These are phyloP conservation scores for Phytophthora chlamydospora DNA, from an alignment of 352 stramenopile species.

Conservation along the genomic window DNA sequence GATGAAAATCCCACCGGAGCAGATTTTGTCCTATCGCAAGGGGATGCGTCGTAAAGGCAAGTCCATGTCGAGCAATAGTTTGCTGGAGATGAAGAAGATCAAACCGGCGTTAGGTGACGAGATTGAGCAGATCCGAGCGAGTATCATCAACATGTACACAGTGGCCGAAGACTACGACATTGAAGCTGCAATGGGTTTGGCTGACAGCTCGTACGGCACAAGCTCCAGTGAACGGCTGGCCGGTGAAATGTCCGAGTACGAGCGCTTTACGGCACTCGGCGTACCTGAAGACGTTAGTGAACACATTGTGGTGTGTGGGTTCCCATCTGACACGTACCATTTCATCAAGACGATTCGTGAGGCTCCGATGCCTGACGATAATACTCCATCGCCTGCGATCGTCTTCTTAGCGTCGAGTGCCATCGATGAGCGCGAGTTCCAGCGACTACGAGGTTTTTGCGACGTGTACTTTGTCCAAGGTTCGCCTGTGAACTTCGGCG, in stretches of 20 bases:
- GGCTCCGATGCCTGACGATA: constrained; percentile 46
- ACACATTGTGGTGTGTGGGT: constrained; percentile 79
- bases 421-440: constrained; percentile 66
- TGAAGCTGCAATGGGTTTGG: constrained; percentile 29
- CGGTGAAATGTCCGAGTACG: constrained; percentile 50
- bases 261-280: constrained; percentile 51
- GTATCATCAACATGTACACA: constrained; percentile 62
- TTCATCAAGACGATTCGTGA: constrained; percentile 80
- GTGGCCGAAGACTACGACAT: constrained; percentile 38
- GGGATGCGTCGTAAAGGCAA: constrained; percentile 67
- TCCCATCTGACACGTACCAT: constrained; percentile 64
- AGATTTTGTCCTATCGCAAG: constrained; percentile 81
- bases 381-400: constrained; percentile 46
- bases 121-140: constrained; percentile 61
- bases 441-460: constrained; percentile 52
- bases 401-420: constrained; percentile 61
- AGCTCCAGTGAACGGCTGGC: constrained; percentile 11
- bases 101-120: constrained; percentile 66
- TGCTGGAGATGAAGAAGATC: constrained; percentile 52
- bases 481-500: constrained; percentile 75
- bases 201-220: constrained; percentile 7
- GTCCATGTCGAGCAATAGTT: constrained; percentile 34
- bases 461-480: constrained; percentile 74
- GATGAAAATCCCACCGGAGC: constrained; percentile 67
- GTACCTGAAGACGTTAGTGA: constrained; percentile 46